Evolutionary conservation across 345 rosid species (phyloP).

Genomic region (Arabis hirsuta): DNA sequence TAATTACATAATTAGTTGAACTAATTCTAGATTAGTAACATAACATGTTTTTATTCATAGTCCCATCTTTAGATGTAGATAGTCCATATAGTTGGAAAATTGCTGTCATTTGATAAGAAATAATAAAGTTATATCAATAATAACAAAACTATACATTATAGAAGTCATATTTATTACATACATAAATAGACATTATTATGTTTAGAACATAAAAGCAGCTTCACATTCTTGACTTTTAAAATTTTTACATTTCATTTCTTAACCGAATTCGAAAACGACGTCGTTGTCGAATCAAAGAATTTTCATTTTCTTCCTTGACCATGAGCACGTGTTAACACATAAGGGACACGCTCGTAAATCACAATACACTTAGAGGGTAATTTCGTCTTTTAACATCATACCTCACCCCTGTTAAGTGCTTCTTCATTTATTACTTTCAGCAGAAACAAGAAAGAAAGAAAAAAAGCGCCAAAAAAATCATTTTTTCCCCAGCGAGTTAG

Average conservation of each 20-base stretch:
- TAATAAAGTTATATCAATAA: background rate
- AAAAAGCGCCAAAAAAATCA: constrained; percentile 38
- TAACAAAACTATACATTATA: background rate
- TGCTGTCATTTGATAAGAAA: constrained; percentile 14
- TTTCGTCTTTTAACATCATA: constrained; percentile 9
- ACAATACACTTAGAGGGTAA: constrained; percentile 9
- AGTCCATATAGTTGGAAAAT: constrained; percentile 40
- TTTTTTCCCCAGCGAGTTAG: constrained; percentile 30
- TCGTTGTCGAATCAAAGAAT: constrained; percentile 31
- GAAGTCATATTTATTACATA: constrained; percentile 8
- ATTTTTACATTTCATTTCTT: too few relatives aligned
- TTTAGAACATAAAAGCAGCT: constrained; percentile 31
- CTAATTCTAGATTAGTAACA: constrained; percentile 27
- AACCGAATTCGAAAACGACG: background rate
- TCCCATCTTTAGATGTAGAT: constrained; percentile 12
- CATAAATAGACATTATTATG: background rate
- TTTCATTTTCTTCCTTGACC: constrained; percentile 40
- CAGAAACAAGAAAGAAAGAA: background rate
- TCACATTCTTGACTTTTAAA: constrained; percentile 36
- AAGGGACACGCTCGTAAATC: constrained; percentile 39
- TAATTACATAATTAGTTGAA: background rate
- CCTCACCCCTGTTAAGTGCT: constrained; percentile 32
- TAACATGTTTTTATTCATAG: constrained; percentile 6
- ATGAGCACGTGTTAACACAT: constrained; percentile 70
- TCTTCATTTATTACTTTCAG: constrained; percentile 41